These are phyloP conservation scores for Aspergillus persii DNA, from an alignment of 2,329 filamentous ascomycete species.

Conservation along the genomic window DNA sequence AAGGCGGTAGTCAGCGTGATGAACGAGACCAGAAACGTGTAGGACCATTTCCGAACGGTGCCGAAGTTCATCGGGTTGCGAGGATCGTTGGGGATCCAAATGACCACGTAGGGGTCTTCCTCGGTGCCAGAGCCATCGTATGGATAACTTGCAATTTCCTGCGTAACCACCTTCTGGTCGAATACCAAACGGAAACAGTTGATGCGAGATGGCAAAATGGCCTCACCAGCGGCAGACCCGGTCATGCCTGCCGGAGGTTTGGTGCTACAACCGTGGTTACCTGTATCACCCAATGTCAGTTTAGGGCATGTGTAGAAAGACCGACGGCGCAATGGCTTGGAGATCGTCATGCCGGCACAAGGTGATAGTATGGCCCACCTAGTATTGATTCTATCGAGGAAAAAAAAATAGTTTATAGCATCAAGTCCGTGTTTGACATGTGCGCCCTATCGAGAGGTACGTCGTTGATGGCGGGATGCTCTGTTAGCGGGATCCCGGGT, in stretches of 20 bases:
- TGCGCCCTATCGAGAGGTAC: not conserved
- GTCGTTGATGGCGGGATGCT: not conserved
- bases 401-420: not conserved
- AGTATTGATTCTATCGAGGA: not conserved
- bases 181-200: slow-evolving; percentile 30
- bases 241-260: not conserved
- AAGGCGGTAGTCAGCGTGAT: slow-evolving; percentile 40
- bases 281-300: not conserved
- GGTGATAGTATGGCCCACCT: not conserved
- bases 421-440: not conserved
- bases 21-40: slow-evolving; percentile 35
- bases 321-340: not conserved
- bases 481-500: not conserved
- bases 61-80: slow-evolving; percentile 41
- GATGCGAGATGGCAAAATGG: slow-evolving; percentile 21
- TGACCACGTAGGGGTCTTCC: slow-evolving; percentile 39
- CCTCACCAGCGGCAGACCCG: slow-evolving; percentile 8
- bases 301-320: not conserved
- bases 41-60: slow-evolving; percentile 35
- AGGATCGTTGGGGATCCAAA: slow-evolving; percentile 40
- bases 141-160: slow-evolving; percentile 26
- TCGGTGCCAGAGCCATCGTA: slow-evolving; percentile 39
- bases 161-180: slow-evolving; percentile 31
- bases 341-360: not conserved
- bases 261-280: not conserved